These are phyloP conservation scores for Hypoxylon rickii DNA, from an alignment of 495 filamentous ascomycete species.

Conservation along the genomic window DNA sequence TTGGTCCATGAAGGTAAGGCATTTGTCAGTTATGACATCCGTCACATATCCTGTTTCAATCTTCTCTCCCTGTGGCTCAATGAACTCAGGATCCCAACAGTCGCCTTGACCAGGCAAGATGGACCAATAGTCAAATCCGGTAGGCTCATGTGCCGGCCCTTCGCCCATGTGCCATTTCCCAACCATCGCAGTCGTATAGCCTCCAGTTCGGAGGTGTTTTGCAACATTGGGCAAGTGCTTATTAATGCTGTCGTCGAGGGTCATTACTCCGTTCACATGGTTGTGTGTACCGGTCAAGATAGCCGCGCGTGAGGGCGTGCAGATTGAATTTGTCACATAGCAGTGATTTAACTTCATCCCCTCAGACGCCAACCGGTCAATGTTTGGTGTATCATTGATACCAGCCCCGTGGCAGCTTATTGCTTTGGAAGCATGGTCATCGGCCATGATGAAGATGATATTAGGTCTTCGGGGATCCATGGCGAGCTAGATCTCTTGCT, in stretches of 20 bases:
- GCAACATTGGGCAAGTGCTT: constrained; percentile 50
- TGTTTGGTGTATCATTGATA: constrained; percentile 50
- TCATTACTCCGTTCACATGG: constrained; percentile 51
- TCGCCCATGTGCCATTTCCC: constrained; percentile 54
- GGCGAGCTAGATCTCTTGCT: too few species aligned
- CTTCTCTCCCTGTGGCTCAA: constrained; percentile 31
- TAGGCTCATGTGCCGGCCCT: constrained; percentile 44
- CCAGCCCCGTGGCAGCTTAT: constrained; percentile 48
- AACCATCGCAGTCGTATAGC: constrained; percentile 51
- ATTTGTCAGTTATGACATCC: constrained; percentile 52
- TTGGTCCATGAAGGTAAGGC: constrained; percentile 42
- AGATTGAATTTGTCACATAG: constrained; percentile 54
- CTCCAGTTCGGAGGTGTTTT: constrained; percentile 45
- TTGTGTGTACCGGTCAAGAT: constrained; percentile 52
- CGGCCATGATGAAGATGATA: constrained; percentile 54
- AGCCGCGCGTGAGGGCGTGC: constrained; percentile 48
- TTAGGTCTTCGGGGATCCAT: constrained; percentile 38
- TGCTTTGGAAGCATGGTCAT: constrained; percentile 53
- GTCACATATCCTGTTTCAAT: constrained; percentile 45
- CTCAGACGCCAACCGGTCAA: constrained; percentile 48
- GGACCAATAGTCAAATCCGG: constrained; percentile 50
- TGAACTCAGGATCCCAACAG: constrained; percentile 48
- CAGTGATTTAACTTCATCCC: constrained; percentile 56
- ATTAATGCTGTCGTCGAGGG: constrained; percentile 48
- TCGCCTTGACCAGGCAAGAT: constrained; percentile 49